Conservation (phyloP, 805 yeast species). For the Wickerhamomyces kurtzmanii region DNA sequence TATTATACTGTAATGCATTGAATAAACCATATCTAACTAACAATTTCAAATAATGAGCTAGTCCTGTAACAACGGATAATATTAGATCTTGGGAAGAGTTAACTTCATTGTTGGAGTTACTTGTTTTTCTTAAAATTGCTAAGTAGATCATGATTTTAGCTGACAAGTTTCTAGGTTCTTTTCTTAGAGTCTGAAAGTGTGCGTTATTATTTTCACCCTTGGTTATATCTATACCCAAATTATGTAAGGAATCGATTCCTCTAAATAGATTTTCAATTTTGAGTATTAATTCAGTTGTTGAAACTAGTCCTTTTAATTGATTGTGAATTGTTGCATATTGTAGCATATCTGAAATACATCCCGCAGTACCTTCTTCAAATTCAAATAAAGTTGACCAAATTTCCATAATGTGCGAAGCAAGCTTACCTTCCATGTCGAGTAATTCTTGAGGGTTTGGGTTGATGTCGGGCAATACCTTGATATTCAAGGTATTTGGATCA, state of each 20-base stretch:
- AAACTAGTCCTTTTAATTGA: slow-evolving; percentile 52
- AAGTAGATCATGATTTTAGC: slow-evolving; percentile 86
- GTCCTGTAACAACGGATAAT: slow-evolving; percentile 74
- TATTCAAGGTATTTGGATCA: slow-evolving; percentile 14
- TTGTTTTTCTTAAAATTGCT: slow-evolving; percentile 64
- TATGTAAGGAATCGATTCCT: slow-evolving; percentile 51
- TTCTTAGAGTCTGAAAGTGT: slow-evolving; percentile 11
- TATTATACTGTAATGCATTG: slow-evolving; percentile 64
- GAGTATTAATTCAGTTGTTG: slow-evolving; percentile 64
- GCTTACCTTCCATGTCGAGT: slow-evolving; percentile 47
- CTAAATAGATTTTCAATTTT: slow-evolving; percentile 69
- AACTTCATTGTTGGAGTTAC: slow-evolving; percentile 20
- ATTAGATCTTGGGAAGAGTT: slow-evolving; percentile 48
- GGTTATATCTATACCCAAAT: slow-evolving; percentile 13
- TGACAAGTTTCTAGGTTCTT: slow-evolving; percentile 68
- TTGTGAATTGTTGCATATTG: slow-evolving; percentile 71
- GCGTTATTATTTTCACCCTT: slow-evolving; percentile 1
- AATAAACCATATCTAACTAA: slow-evolving; percentile 73
- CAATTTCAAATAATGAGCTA: slow-evolving; percentile 87
- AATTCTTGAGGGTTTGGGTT: slow-evolving; percentile 37
- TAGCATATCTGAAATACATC: slow-evolving; percentile 86
- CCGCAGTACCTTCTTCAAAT: slow-evolving; percentile 85
- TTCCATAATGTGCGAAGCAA: slow-evolving; percentile 47
- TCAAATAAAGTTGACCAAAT: slow-evolving; percentile 85
- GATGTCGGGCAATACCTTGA: slow-evolving; percentile 14